Evolutionary conservation across 1,139 yeast species (phyloP), one percentile per base, ranked within the genome.

Genomic region (Suzukiozyma palmioleophila): DNA sequence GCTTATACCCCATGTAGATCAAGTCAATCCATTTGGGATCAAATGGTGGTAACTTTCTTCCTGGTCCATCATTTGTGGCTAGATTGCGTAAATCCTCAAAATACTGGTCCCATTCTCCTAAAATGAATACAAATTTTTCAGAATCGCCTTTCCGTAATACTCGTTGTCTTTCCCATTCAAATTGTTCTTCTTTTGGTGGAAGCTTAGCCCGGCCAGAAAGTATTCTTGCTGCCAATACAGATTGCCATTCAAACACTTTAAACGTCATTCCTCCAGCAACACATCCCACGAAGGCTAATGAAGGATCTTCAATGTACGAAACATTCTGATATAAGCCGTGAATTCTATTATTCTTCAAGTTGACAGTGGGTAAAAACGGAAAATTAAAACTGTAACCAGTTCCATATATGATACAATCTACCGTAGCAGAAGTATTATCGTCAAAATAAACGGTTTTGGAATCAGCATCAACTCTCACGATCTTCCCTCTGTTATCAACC

Each of bases 361-460:
- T 57, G 4, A 50, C 40, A 9, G 45, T 38, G 42, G 59, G 57
- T 36, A 72, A 52, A 40, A 67, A 71, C 3, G 77, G 76, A 43
- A 58, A 70, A 36, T 70, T 64, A 44, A 57, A 69, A 33, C 62
- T 57, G 51, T 64, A 72, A 0, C 77, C 77, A 0, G 77, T 72
- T 2, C 72, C 76, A 44, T 66, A 70, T 2, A 69, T 52, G 12
- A 71, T 53, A 33, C 58, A 52, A 41, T 69, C 75, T n/a, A 66
- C 64, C 26, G 54, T 52, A 1, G 39, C 25, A 24, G 44, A 46
- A 0, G 60, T 43, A 8, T 60, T 66, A 45, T 65, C 71, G 5
- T 48, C 54, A 41, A 65, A 66, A 27, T 53, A 47, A 9, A 60
- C 61, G 0, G 51, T 61, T 6, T 51, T 44, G 44, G 40, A 43